A percentile compares a stretch with the other conserved stretches of the same genome.
phyloP scores from a whole-genome alignment of 1,139 yeast species.

The Meyerozyma elateridarum region DNA sequence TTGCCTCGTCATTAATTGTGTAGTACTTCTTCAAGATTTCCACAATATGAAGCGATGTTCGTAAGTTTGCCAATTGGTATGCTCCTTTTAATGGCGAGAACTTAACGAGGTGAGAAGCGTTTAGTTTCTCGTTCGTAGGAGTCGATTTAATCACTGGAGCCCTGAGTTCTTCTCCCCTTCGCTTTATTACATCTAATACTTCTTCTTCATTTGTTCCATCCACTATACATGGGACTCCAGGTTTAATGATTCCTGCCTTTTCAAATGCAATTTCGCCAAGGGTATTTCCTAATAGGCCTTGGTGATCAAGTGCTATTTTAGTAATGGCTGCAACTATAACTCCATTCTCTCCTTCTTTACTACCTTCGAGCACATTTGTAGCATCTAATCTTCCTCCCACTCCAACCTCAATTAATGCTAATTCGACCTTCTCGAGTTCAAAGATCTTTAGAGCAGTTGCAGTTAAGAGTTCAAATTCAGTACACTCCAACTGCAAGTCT shows the following conservation, averaged over 20 bases:
- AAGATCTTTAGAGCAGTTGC: slow-evolving; percentile 81
- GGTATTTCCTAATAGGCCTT: slow-evolving; percentile 63
- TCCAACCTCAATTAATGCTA: slow-evolving; percentile 86
- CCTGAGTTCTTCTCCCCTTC: slow-evolving; percentile 15
- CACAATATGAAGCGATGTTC: slow-evolving; percentile 61
- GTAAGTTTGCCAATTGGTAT: slow-evolving; percentile 67
- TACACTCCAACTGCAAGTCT: slow-evolving; percentile 50
- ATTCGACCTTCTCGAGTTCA: slow-evolving; percentile 49
- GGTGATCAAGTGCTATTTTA: slow-evolving; percentile 84
- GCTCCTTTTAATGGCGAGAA: slow-evolving; percentile 61
- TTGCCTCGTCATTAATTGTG: slow-evolving; percentile 24
- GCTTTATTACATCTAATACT: slow-evolving; percentile 43
- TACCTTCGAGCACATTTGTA: slow-evolving; percentile 58
- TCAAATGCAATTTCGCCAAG: slow-evolving; percentile 61
- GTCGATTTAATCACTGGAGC: slow-evolving; percentile 13
- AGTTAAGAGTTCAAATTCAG: slow-evolving; percentile 83
- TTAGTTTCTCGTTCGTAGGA: slow-evolving; percentile 3
- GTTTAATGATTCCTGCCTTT: slow-evolving; percentile 81
- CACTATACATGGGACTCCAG: slow-evolving; percentile 56
- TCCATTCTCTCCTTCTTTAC: slow-evolving; percentile 18
- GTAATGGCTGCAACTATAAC: slow-evolving; percentile 71
- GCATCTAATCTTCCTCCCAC: slow-evolving; percentile 87
- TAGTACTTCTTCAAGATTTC: slow-evolving; percentile 26
- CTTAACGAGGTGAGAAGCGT: slow-evolving; percentile 14
- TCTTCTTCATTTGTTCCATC: slow-evolving; percentile 60